A percentile compares a stretch with the other conserved stretches of the same genome.
phyloP scores from a whole-genome alignment of 495 filamentous ascomycete species.

The Gamarada debralockiae region DNA sequence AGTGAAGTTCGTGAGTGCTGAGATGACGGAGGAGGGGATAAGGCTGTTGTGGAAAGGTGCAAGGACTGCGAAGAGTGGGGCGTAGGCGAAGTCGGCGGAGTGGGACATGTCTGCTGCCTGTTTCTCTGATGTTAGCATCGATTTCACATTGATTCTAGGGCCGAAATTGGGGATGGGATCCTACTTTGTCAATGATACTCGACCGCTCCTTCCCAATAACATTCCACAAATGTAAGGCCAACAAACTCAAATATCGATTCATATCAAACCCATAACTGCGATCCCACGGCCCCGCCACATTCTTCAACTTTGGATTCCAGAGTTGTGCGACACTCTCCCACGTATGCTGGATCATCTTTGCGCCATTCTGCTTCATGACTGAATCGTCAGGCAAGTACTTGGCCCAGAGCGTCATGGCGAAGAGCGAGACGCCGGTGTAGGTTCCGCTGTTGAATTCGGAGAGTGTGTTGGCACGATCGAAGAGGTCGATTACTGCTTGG shows the following conservation, averaged over 20 bases:
- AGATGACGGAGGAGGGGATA: slow-evolving; percentile 14
- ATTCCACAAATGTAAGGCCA: slow-evolving; percentile 35
- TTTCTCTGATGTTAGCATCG: slow-evolving; percentile 10
- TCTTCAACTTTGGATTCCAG: slow-evolving; percentile 35
- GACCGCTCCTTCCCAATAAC: slow-evolving; percentile 30
- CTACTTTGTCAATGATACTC: slow-evolving; percentile 16
- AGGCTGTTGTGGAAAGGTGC: slow-evolving; percentile 28
- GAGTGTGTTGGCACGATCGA: slow-evolving; percentile 32
- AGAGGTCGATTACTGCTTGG: slow-evolving; percentile 33
- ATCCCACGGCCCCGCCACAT: slow-evolving; percentile 41
- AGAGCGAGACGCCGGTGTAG: slow-evolving; percentile 39
- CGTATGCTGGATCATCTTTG: slow-evolving; percentile 27
- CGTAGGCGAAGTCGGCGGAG: slow-evolving; percentile 35
- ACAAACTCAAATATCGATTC: slow-evolving; percentile 36
- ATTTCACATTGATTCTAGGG: background rate
- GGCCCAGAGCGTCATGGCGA: slow-evolving; percentile 36
- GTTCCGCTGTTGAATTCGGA: slow-evolving; percentile 43
- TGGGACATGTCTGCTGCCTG: slow-evolving; percentile 34
- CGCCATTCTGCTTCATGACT: slow-evolving; percentile 29
- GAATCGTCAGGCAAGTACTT: slow-evolving; percentile 32
- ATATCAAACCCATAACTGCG: slow-evolving; percentile 41
- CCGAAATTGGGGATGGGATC: background rate
- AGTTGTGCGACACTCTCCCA: slow-evolving; percentile 32
- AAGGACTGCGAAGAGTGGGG: slow-evolving; percentile 33
- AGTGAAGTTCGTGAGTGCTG: slow-evolving; percentile 28